Conservation (phyloP, 139 green algal genomes). For the Nannochloris sp. region DNA sequence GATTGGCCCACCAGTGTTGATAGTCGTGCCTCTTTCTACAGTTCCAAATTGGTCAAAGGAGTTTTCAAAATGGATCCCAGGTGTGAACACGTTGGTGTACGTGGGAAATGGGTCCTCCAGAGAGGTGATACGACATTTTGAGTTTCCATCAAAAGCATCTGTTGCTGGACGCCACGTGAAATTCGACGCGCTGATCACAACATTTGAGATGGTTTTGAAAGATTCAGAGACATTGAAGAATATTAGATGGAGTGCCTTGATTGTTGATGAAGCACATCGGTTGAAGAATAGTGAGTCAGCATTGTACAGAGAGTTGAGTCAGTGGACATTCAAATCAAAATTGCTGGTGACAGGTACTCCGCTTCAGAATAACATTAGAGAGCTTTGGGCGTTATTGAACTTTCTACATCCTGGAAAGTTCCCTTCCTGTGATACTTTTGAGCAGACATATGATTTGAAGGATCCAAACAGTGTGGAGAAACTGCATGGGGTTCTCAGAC, state of each 20-base stretch:
- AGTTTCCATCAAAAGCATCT: constrained; percentile 19
- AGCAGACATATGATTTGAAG: constrained; percentile 38
- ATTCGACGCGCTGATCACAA: constrained; percentile 49
- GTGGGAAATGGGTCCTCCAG: constrained; percentile 23
- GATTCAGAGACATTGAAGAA: constrained; percentile 23
- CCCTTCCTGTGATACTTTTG: constrained; percentile 59
- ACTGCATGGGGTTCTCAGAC: constrained; percentile 63
- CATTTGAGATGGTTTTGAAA: constrained; percentile 38
- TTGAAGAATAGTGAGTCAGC: constrained; percentile 72
- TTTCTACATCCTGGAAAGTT: constrained; percentile 88
- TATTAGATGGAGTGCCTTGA: constrained; percentile 40
- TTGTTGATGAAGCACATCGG: constrained; percentile 49
- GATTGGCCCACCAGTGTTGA: constrained; percentile 44
- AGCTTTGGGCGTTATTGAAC: constrained; percentile 93
- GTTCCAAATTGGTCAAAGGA: constrained; percentile 76
- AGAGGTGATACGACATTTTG: background rate
- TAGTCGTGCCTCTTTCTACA: constrained; percentile 74
- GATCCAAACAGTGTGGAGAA: constrained; percentile 3
- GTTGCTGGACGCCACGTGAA: constrained; percentile 6
- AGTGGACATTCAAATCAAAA: constrained; percentile 27
- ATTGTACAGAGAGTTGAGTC: constrained; percentile 45
- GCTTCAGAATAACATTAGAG: constrained; percentile 58
- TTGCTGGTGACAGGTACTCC: constrained; percentile 72
- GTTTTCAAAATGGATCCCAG: constrained; percentile 63
- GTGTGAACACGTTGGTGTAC: constrained; percentile 57